Base-by-base conservation (phyloP, 352 stramenopile species). In the Phytophthora ramorum region DNA sequence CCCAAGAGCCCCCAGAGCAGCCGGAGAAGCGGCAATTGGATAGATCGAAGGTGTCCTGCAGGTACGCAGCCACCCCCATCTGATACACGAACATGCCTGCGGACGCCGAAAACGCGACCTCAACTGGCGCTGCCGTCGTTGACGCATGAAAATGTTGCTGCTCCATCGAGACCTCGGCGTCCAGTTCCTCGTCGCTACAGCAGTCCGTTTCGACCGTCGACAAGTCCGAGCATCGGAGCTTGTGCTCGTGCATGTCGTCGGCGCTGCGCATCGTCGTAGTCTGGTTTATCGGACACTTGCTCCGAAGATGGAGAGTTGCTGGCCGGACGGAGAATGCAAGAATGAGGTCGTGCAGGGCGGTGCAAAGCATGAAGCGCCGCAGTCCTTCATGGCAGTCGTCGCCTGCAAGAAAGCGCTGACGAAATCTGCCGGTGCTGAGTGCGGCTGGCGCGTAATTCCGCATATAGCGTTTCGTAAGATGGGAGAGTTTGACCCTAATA, bases 71-170 rank as follows among this genome's bases (percentile, higher is more conserved):
- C 48, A 90, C 63, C 26, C 82, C 82, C 82, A 91, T 91, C 66
- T 91, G 83, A 58, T 90, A 91, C 8, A 89, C 79, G 52, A 91
- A 91, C 63, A 81, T 73, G 28, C 80, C 82, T 2, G 67, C 82
- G n/a, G 80, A 91, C 9, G 80, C 77, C 30, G 82, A 89, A 66
- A 91, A 91, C 7, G 78, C 79, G 50, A 90, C 79, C 66, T 91
- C 82, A 40, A 91, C 71, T 1, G 78, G 78, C 26, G 26, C 7
- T 4, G 26, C 22, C 22, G 22, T 24, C 30, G 58, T 48, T 20
- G 45, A 20, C 24, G n/a, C 28, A 7, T 46, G 12, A 9, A 19
- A 12, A 2, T 20, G 7, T 41, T 50, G 63, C 26, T 56, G n/a
- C 5, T 72, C 34, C 8, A 30, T 59, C 35, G 61, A 56, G 17